Evolutionary conservation across 2,329 filamentous ascomycete species (phyloP), one percentile per base, ranked within the genome.

Genomic region (Fusarium anthophilum): DNA sequence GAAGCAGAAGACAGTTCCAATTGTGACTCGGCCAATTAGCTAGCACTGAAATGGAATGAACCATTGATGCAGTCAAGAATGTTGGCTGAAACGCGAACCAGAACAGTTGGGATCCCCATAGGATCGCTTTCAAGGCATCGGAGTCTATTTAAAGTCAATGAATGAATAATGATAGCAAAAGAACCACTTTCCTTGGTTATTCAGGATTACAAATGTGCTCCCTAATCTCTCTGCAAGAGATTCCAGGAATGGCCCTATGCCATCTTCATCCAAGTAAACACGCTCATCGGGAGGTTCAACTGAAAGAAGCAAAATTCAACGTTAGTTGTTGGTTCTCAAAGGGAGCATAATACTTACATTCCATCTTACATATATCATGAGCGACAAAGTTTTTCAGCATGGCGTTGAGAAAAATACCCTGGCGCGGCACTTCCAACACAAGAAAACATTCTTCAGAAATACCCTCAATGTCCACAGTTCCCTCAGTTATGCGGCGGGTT

Each of bases 391-490:
- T 28, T 28, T 28, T 28, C 28, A 28, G 13, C 2, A 15, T 11
- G 1, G 8, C 0, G 6, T 28, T 28, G 2, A 47, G 18, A 7
- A 5, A 15, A 3, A 47, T 28, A 0, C 26, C 44, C 28, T 28
- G 28, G 2, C 3, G 28, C 28, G 44, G 44, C 5, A 47, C 24
- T 28, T 47, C 18, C 3, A 47, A 15, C 8, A 47, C 1, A 28
- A 28, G 26, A 8, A 47, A 11, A 3, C 26, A 47, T 15, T 47
- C 44, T 20, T 47, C 24, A 2, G 8, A 5, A 20, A 2, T 5
- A 11, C 0, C 4, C n/a, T 44, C 15, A 5, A 10, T 12, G n/a
- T 5, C 5, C 43, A 24, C 3, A 17, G 15, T 3, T 17, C 5
- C 5, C 43, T 44, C 1, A 17, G 15, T 5, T 7, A 14, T n/a